Conservation (phyloP, 2,329 filamentous ascomycete species). For the Xylaria sp. region DNA sequence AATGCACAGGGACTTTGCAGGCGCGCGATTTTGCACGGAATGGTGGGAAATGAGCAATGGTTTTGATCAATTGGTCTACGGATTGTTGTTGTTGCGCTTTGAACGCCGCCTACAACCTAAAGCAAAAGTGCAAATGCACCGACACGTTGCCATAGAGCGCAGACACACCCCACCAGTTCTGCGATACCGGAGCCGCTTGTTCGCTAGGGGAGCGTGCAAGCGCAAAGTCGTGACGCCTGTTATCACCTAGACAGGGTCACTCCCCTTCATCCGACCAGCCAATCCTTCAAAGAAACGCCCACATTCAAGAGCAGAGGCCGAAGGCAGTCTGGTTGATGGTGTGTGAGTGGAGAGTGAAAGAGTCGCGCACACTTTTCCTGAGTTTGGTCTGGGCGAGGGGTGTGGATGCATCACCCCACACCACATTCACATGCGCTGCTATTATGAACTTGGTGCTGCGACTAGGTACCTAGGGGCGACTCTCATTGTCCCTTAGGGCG, state of each 20-base stretch:
- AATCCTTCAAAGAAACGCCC: conserved; percentile 19
- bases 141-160: neutral
- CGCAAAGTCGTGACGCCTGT: conserved; percentile 7
- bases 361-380: conserved; percentile 27
- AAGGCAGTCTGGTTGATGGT: conserved; percentile 24
- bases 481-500: neutral
- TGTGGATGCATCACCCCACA: conserved; percentile 43
- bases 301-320: conserved; percentile 25
- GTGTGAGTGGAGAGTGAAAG: conserved; percentile 28
- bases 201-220: conserved; percentile 6
- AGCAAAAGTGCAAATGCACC: neutral
- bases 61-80: conserved; percentile 3
- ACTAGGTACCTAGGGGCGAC: neutral
- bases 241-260: conserved; percentile 32
- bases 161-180: conserved; percentile 33
- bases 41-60: conserved; percentile 9
- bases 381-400: conserved; percentile 31
- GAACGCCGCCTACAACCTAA: neutral
- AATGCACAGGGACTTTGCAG: neutral
- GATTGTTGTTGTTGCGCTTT: conserved; percentile 6
- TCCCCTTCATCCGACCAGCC: conserved; percentile 25
- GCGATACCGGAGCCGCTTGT: conserved; percentile 24
- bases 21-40: neutral
- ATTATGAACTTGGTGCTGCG: conserved; percentile 9
- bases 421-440: conserved; percentile 13